Conservation (phyloP, 1,139 yeast genomes). For the Candida sojae region DNA sequence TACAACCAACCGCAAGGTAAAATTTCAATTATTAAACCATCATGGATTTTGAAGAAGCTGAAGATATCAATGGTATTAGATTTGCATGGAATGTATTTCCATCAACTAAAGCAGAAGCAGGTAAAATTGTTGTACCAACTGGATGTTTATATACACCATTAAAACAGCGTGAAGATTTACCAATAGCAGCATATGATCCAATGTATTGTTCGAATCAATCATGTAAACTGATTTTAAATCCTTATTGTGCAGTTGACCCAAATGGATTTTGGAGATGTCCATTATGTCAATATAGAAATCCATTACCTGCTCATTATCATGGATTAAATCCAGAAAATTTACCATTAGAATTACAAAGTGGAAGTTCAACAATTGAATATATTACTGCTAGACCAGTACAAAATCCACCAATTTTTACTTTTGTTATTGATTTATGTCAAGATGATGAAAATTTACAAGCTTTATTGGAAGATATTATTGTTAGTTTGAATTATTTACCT, state of each 20-base stretch:
- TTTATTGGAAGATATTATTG: constrained; percentile 80
- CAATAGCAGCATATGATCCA: constrained; percentile 88
- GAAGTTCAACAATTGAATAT: constrained; percentile 88
- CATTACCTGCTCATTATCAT: constrained; percentile 86
- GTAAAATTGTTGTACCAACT: constrained; percentile 90
- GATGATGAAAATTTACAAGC: constrained; percentile 92
- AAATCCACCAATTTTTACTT: constrained; percentile 89
- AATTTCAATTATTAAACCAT: too few species aligned
- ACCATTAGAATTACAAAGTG: constrained; percentile 82
- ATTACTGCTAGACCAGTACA: constrained; percentile 85
- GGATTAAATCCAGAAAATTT: constrained; percentile 80
- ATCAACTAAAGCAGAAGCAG: constrained; percentile 85
- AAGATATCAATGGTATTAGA: constrained; percentile 52
- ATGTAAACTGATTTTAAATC: constrained; percentile 87
- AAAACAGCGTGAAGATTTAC: constrained; percentile 74
- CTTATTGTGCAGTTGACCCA: constrained; percentile 83
- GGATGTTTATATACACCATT: constrained; percentile 95
- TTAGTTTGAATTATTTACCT: constrained; percentile 82
- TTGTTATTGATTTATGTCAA: constrained; percentile 91
- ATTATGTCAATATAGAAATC: constrained; percentile 79
- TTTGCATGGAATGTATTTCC: constrained; percentile 64
- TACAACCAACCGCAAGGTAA: too few species aligned
- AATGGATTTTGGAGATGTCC: constrained; percentile 91
- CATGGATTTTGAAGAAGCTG: constrained; percentile 54
- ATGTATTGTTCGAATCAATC: constrained; percentile 74